Percentiles rank a stretch among this genome's conserved stretches.
These are phyloP conservation scores for Xylaria sp. DNA, from an alignment of 2,329 filamentous ascomycete genomes.

Conservation along the genomic window DNA sequence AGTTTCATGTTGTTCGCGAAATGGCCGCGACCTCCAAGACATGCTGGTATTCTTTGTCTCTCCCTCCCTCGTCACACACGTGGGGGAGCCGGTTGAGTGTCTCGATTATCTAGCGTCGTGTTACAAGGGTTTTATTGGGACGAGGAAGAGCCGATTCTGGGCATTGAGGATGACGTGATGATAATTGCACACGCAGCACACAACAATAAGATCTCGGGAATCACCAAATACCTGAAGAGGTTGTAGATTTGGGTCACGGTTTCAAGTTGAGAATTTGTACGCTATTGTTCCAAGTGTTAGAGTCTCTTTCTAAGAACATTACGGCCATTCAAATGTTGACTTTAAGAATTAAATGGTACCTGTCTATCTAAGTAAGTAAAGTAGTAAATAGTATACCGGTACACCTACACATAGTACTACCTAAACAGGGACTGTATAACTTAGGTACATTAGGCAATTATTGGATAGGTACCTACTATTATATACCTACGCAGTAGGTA, in stretches of 20 bases:
- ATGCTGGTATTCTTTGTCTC: background rate
- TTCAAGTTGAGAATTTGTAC: slow-evolving; percentile 9
- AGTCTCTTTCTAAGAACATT: background rate
- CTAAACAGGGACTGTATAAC: too few relatives aligned
- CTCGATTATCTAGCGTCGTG: slow-evolving; percentile 23
- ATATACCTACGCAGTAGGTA: too few relatives aligned
- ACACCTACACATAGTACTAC: too few relatives aligned
- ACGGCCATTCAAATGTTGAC: background rate
- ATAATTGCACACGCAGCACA: slow-evolving; percentile 19
- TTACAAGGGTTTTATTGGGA: slow-evolving; percentile 15
- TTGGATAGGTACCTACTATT: too few relatives aligned
- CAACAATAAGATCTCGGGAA: slow-evolving; percentile 7
- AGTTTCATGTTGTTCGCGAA: background rate
- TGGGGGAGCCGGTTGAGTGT: slow-evolving; percentile 8
- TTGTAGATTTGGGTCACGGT: slow-evolving; percentile 3
- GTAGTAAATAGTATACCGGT: too few relatives aligned
- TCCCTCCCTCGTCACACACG: slow-evolving; percentile 1
- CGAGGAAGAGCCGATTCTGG: background rate
- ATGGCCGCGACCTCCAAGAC: too few relatives aligned
- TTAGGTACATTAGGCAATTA: too few relatives aligned
- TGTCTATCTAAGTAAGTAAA: too few relatives aligned
- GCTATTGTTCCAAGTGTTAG: background rate
- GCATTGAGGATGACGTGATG: slow-evolving; percentile 20
- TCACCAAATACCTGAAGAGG: background rate
- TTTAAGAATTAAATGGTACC: background rate